Evolutionary conservation across 78 protist species (phyloP), one percentile per base, ranked within the genome.

Genomic region (Polysphondylium violaceum): DNA sequence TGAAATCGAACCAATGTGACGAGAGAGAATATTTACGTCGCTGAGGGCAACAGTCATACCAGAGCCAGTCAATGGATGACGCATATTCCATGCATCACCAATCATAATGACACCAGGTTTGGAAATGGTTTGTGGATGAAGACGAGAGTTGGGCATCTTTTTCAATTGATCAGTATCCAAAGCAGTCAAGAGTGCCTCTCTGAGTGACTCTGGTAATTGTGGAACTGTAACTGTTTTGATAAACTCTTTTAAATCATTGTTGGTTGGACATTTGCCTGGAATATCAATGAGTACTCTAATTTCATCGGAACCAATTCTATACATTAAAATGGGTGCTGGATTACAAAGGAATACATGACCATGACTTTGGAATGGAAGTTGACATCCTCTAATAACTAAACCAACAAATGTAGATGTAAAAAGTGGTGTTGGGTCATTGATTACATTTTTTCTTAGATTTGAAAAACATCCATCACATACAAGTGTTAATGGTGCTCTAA

Each of bases 1-100:
- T 0, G 47, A 23, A 5, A 75, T 23, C 14, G 25, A 47, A 21
- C 40, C 61, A 16, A 89, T 17, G n/a, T 67, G 56, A 19, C 51
- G 16, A 0, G 85, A 35, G 2, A 85, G 5, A 17, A 51, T 63
- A 7, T 7, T 5, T 2, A 79, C 92, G 63, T 95, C 97, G 4
- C 74, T 9, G 40, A 95, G 25, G 27, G 86, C 92, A n/a, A 95
- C 97, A 1, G 95, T 78, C 97, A 95, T 95, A 56, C 97, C 97
- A 11, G 94, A 86, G 14, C 97, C 97, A 9, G 95, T 91, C 27
- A 95, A 67, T 17, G 97, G 97, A 69, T 95, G 97, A 35, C 97
- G 65, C 95, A 91, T 92, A 78, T 95, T 95, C 90, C 93, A 60
- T 0, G 95, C 86, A 33, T 95, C 97, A 29, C 97, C 97, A 8